Percentiles rank a stretch among this genome's conserved stretches.
Evolutionary conservation across 345 rosid genomes (phyloP).

Genomic region (Brassica nigra): DNA sequence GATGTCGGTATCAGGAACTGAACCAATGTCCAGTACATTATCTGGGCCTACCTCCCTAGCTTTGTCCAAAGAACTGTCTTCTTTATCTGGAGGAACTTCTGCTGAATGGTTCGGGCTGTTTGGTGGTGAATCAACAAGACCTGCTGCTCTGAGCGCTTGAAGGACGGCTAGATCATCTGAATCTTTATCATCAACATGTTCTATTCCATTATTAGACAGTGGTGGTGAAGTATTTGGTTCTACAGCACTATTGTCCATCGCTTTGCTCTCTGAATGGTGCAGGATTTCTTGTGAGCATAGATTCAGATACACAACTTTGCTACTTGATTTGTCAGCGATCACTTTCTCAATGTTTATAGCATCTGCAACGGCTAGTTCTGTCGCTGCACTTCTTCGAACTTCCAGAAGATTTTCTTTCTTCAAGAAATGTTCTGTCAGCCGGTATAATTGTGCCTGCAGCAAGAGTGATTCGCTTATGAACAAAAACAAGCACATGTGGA

Average conservation of each 20-base stretch:
- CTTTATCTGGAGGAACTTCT: conserved; percentile 42
- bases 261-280: conserved; percentile 49
- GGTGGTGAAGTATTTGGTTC: conserved; percentile 50
- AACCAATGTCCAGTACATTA: conserved; percentile 65
- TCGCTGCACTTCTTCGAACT: conserved; percentile 75
- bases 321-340: conserved; percentile 78
- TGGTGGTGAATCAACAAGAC: conserved; percentile 95
- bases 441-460: conserved; percentile 84
- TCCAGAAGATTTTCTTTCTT: conserved; percentile 69
- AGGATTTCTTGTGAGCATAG: conserved; percentile 87
- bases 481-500: conserved; percentile 15
- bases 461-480: conserved; percentile 15
- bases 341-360: conserved; percentile 86
- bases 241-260: conserved; percentile 39
- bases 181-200: conserved; percentile 42
- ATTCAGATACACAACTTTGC: conserved; percentile 85
- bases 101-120: conserved; percentile 58
- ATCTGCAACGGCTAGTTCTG: conserved; percentile 98
- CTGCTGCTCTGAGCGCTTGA: conserved; percentile 80
- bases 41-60: conserved; percentile 53
- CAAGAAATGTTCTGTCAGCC: conserved; percentile 78
- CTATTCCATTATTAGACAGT: conserved; percentile 37
- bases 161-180: conserved; percentile 51
- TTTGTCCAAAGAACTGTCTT: conserved; percentile 38
- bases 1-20: conserved; percentile 67